Percentiles rank a stretch among this genome's conserved stretches.
Evolutionary conservation across 441 rosid genomes (phyloP).

Genomic region (Daphne laureola): DNA sequence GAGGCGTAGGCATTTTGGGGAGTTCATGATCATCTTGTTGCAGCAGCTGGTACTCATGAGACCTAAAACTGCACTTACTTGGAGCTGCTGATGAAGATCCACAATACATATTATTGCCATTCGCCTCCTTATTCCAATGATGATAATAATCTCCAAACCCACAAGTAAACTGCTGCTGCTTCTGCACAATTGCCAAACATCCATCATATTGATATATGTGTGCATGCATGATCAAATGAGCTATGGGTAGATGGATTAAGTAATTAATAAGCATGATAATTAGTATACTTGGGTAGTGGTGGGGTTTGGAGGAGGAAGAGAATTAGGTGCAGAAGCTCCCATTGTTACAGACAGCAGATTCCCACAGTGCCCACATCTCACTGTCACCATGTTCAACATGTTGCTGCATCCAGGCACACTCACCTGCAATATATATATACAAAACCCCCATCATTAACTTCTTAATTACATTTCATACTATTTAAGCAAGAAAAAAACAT

Average conservation of each 20-base stretch:
- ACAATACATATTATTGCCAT: no score
- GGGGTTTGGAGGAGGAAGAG: conserved; percentile 30
- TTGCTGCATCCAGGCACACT: conserved; percentile 78
- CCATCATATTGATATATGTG: no score
- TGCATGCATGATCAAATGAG: no score
- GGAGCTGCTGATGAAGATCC: conserved; percentile 86
- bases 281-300: conserved; percentile 68
- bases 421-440: no score
- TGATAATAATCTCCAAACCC: no score
- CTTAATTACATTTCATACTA: no score
- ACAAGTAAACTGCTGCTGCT: conserved; percentile 29
- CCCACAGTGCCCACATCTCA: conserved; percentile 90
- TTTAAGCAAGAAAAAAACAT: neutral
- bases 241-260: conserved; percentile 7
- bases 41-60: no score
- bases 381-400: conserved; percentile 67
- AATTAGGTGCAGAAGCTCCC: conserved; percentile 47
- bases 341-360: conserved; percentile 77
- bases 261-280: conserved; percentile 8
- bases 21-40: conserved; percentile 53
- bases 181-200: no score
- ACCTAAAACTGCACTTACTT: conserved; percentile 35
- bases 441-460: no score
- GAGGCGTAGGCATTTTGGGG: conserved; percentile 68
- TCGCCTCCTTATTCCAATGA: no score